Evolutionary conservation across 1,284 basidiomycete genomes (phyloP).

Genomic region (Peniophora sp.): DNA sequence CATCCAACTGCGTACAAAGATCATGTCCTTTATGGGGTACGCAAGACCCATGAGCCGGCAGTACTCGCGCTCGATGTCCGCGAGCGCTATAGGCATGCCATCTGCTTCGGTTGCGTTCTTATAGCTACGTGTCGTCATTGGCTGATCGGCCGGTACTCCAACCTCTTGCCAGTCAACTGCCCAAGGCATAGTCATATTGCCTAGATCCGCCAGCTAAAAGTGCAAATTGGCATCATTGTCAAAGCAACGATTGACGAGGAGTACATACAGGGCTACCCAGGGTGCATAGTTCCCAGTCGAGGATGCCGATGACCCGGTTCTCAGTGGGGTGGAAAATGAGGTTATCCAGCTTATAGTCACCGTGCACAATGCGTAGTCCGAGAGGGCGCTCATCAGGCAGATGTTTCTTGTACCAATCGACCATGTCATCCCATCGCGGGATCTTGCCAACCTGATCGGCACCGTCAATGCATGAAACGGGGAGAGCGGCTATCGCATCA

Average conservation of each 20-base stretch:
- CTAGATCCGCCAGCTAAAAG: constrained; percentile 83
- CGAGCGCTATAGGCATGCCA: constrained; percentile 59
- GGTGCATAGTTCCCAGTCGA: constrained; percentile 97
- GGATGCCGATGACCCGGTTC: constrained; percentile 86
- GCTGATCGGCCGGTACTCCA: constrained; percentile 11
- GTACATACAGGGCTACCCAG: constrained; percentile 71
- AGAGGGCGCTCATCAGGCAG: constrained; percentile 69
- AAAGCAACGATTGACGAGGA: neutral
- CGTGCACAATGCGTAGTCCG: constrained; percentile 81
- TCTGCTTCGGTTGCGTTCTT: constrained; percentile 43
- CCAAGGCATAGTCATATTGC: constrained; percentile 86
- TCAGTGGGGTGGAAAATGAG: constrained; percentile 90
- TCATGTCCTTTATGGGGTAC: constrained; percentile 72
- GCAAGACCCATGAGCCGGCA: constrained; percentile 49
- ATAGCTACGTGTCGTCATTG: constrained; percentile 34
- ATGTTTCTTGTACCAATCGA: constrained; percentile 69
- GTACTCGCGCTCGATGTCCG: constrained; percentile 73
- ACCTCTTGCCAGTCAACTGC: constrained; percentile 41
- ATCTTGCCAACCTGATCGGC: constrained; percentile 48
- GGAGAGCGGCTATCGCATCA: neutral
- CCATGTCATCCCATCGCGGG: constrained; percentile 65
- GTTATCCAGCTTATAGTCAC: constrained; percentile 97
- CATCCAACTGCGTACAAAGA: constrained; percentile 81
- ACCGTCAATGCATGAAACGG: neutral
- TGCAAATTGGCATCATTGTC: constrained; percentile 1